phyloP scores from a whole-genome alignment of 2,329 filamentous ascomycete species.

The Colletotrichum sp. region DNA sequence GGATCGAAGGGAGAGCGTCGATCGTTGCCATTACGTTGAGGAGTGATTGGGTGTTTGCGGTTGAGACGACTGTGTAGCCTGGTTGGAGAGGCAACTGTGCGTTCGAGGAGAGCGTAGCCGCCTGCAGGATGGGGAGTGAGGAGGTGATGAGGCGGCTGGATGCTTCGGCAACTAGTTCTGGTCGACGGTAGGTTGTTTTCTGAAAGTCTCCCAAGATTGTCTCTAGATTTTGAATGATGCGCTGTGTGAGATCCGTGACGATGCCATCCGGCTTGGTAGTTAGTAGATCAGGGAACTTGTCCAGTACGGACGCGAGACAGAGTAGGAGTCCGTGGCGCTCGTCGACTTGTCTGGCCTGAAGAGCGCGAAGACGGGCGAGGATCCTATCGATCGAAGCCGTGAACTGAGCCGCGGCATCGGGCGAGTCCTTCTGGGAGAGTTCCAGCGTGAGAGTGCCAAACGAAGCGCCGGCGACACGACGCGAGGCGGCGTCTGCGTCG shows the following conservation, averaged over 20 bases:
- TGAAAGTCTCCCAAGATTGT: slow-evolving; percentile 46
- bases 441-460: slow-evolving; percentile 65
- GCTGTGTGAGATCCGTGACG: not conserved
- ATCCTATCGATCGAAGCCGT: slow-evolving; percentile 46
- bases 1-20: not conserved
- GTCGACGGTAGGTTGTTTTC: slow-evolving; percentile 56
- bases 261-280: not conserved
- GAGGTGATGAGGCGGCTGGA: slow-evolving; percentile 63
- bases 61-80: slow-evolving; percentile 24
- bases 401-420: slow-evolving; percentile 30
- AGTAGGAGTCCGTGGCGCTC: slow-evolving; percentile 72
- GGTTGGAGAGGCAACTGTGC: not conserved
- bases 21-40: not conserved
- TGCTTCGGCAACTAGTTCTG: slow-evolving; percentile 69
- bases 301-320: slow-evolving; percentile 63
- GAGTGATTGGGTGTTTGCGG: slow-evolving; percentile 5
- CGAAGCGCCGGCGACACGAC: slow-evolving; percentile 73
- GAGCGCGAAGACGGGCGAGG: slow-evolving; percentile 44
- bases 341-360: slow-evolving; percentile 67
- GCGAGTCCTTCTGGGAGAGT: slow-evolving; percentile 29
- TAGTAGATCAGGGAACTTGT: slow-evolving; percentile 45
- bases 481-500: slow-evolving; percentile 75
- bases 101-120: slow-evolving; percentile 27
- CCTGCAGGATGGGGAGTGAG: slow-evolving; percentile 51
- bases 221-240: slow-evolving; percentile 27